Percentiles rank a stretch among this genome's conserved stretches.
These are phyloP conservation scores for Cystobasidium sp. DNA, from an alignment of 1,284 basidiomycete genomes.

Conservation along the genomic window DNA sequence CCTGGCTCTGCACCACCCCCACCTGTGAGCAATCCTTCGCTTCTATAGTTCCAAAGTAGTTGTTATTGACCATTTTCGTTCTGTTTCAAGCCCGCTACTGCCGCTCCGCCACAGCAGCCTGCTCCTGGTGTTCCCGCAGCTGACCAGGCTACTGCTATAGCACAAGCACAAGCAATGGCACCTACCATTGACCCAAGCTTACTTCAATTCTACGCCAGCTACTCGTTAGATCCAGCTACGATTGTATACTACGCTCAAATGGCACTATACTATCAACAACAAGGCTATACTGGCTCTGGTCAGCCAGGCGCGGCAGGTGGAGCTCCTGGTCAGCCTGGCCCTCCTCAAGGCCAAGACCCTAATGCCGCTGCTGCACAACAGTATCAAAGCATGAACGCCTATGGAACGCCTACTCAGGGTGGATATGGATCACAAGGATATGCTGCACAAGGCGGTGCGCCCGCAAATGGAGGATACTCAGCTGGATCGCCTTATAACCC, in stretches of 20 bases:
- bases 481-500: conserved; percentile 33
- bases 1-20: conserved; percentile 20
- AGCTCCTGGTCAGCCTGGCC: conserved; percentile 9
- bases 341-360: conserved; percentile 6
- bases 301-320: conserved; percentile 25
- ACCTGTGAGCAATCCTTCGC: conserved; percentile 4
- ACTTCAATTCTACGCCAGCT: conserved; percentile 38
- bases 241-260: conserved; percentile 43
- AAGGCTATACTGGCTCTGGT: conserved; percentile 33
- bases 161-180: conserved; percentile 42
- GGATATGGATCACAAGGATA: conserved; percentile 25
- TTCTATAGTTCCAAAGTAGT: background rate
- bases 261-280: conserved; percentile 37
- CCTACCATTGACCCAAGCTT: conserved; percentile 32
- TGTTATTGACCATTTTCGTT: background rate
- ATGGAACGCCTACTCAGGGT: conserved; percentile 43
- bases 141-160: conserved; percentile 17
- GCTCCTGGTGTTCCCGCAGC: conserved; percentile 15
- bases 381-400: conserved; percentile 35
- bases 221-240: conserved; percentile 37
- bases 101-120: conserved; percentile 17
- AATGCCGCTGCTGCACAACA: conserved; percentile 29
- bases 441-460: conserved; percentile 1
- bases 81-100: conserved; percentile 17
- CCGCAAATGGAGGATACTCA: conserved; percentile 5